Base-by-base conservation (phyloP, 2,329 filamentous ascomycete species). In the Xylaria multiplex region DNA sequence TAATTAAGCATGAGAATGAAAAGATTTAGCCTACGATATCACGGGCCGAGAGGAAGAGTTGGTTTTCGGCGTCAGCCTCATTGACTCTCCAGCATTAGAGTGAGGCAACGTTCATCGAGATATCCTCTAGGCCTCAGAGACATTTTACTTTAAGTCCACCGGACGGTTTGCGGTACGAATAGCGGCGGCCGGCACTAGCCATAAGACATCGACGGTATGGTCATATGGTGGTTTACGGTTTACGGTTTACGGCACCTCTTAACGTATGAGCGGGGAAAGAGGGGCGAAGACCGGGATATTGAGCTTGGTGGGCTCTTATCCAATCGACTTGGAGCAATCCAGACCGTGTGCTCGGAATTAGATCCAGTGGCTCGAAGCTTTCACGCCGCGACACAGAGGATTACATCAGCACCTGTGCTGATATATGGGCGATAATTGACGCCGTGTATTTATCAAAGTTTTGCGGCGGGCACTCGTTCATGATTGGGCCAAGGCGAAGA, bases 291-390 rank as follows among this genome's bases (percentile, higher is more conserved):
- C 8, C 13, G 56, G 42, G 24, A 19, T 46, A 19, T 5, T 35
- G 49, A 46, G 40, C 46, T 32, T 42, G 13, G 19, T 27, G 49
- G 32, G 6, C 19, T 30, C n/a, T 30, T 40, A 40, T 45, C 64
- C 64, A 69, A 67, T 69, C n/a, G 64, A 67, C 53, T 46, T 58
- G 30, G 37, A 62, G 64, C 45, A 56, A 62, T 48, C 49, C 59
- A 62, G 56, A 69, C 52, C 67, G 67, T 69, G 67, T 62, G 48
- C 22, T 40, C 45, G 46, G 35, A 61, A 50, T 35, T 67, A 35
- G 55, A 63, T 65, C 48, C 42, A 42, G 61, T 69, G 55, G 61
- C 46, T 52, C 48, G 58, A 65, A 59, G 13, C 30, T 19, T 16
- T 46, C 24, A 24, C n/a, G 59, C 19, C 32, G 57, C 53, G n/a